Base-by-base conservation (phyloP, 1,284 basidiomycete species). In the Cystobasidiaceae sp. region DNA sequence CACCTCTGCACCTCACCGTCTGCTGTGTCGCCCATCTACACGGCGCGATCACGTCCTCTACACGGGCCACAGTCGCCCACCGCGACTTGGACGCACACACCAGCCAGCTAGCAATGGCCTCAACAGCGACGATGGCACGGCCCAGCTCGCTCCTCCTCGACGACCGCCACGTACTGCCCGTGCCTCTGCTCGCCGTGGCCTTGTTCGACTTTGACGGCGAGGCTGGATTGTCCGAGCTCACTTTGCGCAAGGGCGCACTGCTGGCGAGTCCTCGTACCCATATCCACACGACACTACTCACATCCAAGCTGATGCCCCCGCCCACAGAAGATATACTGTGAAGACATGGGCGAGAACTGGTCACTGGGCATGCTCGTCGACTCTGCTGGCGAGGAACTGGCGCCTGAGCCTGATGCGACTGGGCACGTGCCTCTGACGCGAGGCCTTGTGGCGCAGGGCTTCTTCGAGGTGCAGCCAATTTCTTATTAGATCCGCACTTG, bases 171-270 rank as follows among this genome's bases (percentile, higher is more conserved):
- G 27, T 56, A 17, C 54, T 56, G 41, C 54, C 54, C 27, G 54
- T 27, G 25, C 60, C 60, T 28, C 46, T 49, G 39, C 27, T 46
- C 17, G 3, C 34, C 15, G 7, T 65, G 32, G 85, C 86, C 15
- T 77, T 89, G 25, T 88, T 86, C 73, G 77, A 81, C 32, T 89
- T 90, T 73, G 80, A 84, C 69, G 88, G 88, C 46, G 85, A 87
- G 72, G 76, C 81, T 0, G 84, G 86, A 70, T 88, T 86, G 71
- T 79, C 84, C 56, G 88, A 89, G 76, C 80, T 89, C 45, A 70
- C 51, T 0, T 70, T 69, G 23, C 34, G 51, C 23, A 45, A 78
- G 71, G 19, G 82, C 85, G 17, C 32, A n/a, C 27, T 86, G 17
- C 76, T 87, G 4, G 89, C 90, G 71, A 78, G n/a, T n/a, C n/a